phyloP scores from a whole-genome alignment of 345 rosid species.

The Sapria himalayana region DNA sequence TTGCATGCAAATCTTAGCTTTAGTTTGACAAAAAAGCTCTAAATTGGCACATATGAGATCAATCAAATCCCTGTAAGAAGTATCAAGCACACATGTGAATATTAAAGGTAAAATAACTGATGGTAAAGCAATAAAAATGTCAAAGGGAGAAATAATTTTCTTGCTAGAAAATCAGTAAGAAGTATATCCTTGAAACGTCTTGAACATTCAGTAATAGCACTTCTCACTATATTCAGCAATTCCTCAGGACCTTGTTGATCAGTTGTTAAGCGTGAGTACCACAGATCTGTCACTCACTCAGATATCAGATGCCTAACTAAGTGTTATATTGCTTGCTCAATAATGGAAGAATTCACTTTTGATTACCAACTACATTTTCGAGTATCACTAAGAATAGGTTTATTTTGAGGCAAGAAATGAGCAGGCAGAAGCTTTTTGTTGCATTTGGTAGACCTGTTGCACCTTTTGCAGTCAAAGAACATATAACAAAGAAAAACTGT shows the following conservation, averaged over 20 bases:
- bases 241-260: conserved; percentile 90
- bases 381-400: conserved; percentile 28
- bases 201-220: conserved; percentile 66
- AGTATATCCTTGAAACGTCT: conserved; percentile 60
- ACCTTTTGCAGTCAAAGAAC: conserved; percentile 62
- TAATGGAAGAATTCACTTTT: conserved; percentile 75
- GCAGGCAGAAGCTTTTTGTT: conserved; percentile 26
- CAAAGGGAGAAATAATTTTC: conserved; percentile 20
- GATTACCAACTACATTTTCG: conserved; percentile 53
- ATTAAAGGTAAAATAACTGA: conserved; percentile 2
- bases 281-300: conserved; percentile 83
- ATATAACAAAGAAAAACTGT: conserved; percentile 68
- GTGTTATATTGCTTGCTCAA: conserved; percentile 75
- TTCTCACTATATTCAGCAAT: conserved; percentile 45
- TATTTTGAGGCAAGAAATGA: conserved; percentile 14
- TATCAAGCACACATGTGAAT: background rate
- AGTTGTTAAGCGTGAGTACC: conserved; percentile 82
- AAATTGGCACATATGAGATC: conserved; percentile 47
- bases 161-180: conserved; percentile 68
- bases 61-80: conserved; percentile 75
- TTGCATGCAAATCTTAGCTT: conserved; percentile 46
- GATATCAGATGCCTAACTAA: conserved; percentile 66
- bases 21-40: conserved; percentile 63
- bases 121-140: conserved; percentile 5
- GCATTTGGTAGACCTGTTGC: conserved; percentile 51